phyloP scores from a whole-genome alignment of 108 stramenopile species.

The Epithemia pelagica region DNA sequence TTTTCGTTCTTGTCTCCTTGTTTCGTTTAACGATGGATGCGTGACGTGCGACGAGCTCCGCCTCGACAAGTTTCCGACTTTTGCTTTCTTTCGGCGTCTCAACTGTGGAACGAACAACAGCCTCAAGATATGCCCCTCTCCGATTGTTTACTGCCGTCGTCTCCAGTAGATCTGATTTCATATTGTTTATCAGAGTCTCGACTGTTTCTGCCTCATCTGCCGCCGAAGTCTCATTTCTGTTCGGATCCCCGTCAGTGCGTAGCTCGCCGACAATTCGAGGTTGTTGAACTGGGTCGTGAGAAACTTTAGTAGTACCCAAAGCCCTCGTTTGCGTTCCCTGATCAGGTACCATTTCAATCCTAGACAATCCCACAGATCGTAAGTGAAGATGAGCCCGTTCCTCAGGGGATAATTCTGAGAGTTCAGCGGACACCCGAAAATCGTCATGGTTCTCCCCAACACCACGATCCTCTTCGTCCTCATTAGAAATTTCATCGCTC shows the following conservation, averaged over 20 bases:
- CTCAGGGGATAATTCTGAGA: constrained; percentile 2
- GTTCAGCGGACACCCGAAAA: background rate
- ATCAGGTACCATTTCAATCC: background rate
- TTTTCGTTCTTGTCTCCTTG: constrained; percentile 5
- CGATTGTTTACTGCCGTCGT: background rate
- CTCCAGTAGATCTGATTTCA: constrained; percentile 3
- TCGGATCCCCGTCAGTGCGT: background rate
- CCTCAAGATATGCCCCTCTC: constrained; percentile 7
- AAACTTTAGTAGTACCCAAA: background rate
- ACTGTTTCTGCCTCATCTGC: background rate
- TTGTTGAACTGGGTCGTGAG: too few relatives aligned
- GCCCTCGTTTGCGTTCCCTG: background rate
- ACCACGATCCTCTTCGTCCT: background rate
- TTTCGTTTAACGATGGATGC: constrained; percentile 4
- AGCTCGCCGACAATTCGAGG: background rate
- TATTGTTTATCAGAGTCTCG: background rate
- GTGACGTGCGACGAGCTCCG: background rate
- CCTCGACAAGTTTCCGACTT: constrained; percentile 4
- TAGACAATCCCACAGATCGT: background rate
- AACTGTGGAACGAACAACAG: constrained; percentile 4
- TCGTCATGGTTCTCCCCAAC: background rate
- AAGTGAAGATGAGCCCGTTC: constrained; percentile 4
- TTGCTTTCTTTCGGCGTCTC: constrained; percentile 1
- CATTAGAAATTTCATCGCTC: background rate
- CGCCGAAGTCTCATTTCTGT: background rate